Conservation (phyloP, 2,329 filamentous ascomycete species). For the Chrysoporthe cubensis region DNA sequence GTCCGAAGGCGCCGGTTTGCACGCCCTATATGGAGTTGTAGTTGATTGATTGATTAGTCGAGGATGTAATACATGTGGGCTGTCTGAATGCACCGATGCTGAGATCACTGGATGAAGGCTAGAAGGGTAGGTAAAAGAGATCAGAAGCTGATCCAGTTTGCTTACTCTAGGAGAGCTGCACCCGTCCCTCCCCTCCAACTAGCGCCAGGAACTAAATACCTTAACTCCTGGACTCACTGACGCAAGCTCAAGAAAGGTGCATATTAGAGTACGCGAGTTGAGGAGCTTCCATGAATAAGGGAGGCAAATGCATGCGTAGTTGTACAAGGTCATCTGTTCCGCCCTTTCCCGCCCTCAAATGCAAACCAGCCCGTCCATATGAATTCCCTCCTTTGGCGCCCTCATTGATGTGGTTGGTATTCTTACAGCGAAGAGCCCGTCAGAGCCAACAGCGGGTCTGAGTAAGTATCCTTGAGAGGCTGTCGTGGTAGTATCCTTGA, state of each 20-base stretch:
- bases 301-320: slow-evolving; percentile 25
- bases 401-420: slow-evolving; percentile 1
- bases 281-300: background rate
- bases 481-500: background rate
- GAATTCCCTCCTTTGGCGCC: background rate
- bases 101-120: background rate
- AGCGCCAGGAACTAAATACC: background rate
- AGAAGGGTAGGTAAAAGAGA: background rate
- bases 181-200: background rate
- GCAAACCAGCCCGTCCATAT: slow-evolving; percentile 18
- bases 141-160: background rate
- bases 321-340: slow-evolving; percentile 19
- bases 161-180: slow-evolving; percentile 4
- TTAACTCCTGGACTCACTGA: background rate
- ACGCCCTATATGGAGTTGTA: background rate
- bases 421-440: background rate
- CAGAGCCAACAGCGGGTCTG: background rate
- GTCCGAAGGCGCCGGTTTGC: background rate
- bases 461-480: background rate
- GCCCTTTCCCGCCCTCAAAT: slow-evolving; percentile 15
- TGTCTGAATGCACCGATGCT: background rate
- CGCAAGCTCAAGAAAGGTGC: slow-evolving; percentile 1
- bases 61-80: background rate
- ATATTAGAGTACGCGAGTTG: background rate
- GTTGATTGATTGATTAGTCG: background rate